Evolutionary conservation across 345 rosid genomes (phyloP), one percentile per base, ranked within the genome.

Genomic region (Lepidium africanum): DNA sequence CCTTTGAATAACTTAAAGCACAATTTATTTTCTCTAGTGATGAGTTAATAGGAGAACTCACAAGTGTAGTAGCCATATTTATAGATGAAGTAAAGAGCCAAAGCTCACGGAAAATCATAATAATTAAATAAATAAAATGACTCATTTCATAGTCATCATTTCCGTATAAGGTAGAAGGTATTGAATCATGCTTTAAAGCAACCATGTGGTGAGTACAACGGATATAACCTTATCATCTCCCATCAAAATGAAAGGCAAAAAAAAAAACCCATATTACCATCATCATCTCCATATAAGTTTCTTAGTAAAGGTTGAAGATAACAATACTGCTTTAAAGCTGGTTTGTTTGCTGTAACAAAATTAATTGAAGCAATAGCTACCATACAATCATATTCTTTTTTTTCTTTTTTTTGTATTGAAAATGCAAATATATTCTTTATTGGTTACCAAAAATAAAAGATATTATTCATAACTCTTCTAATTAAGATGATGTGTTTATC

Each of bases 1-100:
- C 99, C 86, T 94, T 94, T 0, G 99, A 97, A 57, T 94, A 94
- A 47, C 99, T 94, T n/a, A n/a, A n/a, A n/a, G n/a, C n/a, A n/a
- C n/a, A n/a, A n/a, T n/a, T n/a, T n/a, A n/a, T n/a, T n/a, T n/a
- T n/a, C n/a, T n/a, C n/a, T n/a, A n/a, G n/a, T n/a, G n/a, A n/a
- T n/a, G n/a, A n/a, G n/a, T 25, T 25, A 25, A 25, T 25, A 21
- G 23, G 3, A 21, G 23, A 21, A 21, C 23, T 21, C 3, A 25
- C 27, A 25, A 25, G 27, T 25, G 3, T 25, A 25, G 27, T 25
- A 25, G 27, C 27, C 27, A 27, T 27, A 27, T 27, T 27, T 27
- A 27, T 27, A 27, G 32, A 4, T 27, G 32, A 27, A 27, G 32
- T 27, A 27, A 25, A 25, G 32, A 27, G 32, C 32, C 32, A 27